A percentile compares a stretch with the other conserved stretches of the same genome.
phyloP scores from a whole-genome alignment of 371 early-diverging fungal genomes.

The Dichotomocladium elegans region DNA sequence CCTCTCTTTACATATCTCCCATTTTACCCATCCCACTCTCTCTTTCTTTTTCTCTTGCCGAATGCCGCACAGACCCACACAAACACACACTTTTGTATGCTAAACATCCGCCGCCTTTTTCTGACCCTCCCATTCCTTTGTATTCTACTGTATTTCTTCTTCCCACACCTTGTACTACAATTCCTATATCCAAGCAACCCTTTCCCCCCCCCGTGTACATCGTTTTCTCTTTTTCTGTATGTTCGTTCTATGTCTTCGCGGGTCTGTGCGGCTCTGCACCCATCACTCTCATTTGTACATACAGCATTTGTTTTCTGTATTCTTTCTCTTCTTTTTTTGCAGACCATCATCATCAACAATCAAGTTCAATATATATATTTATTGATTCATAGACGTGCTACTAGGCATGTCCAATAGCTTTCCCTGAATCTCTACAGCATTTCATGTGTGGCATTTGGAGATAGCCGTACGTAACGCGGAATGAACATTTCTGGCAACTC shows the following conservation, averaged over 20 bases:
- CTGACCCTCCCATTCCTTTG: conserved; percentile 1
- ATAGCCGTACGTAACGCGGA: no score
- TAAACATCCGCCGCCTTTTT: neutral
- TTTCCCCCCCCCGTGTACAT: neutral
- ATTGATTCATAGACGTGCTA: neutral
- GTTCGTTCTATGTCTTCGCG: neutral
- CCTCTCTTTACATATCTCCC: neutral
- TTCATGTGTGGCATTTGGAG: no score
- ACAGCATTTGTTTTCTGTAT: neutral
- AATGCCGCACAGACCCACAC: neutral
- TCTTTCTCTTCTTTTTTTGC: neutral
- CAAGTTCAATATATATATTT: neutral
- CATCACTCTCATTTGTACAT: neutral
- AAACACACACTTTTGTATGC: neutral
- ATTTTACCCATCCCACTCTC: conserved; percentile 3
- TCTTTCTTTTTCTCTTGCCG: neutral
- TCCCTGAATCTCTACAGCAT: no score
- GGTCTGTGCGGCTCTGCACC: neutral
- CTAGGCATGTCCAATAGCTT: no score
- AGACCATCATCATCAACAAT: neutral
- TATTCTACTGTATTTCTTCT: conserved; percentile 2
- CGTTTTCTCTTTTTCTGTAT: neutral
- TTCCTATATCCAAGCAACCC: neutral
- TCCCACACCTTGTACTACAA: neutral
- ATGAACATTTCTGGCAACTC: no score